A percentile compares a stretch with the other conserved stretches of the same genome.
Conservation (phyloP, 1,284 basidiomycete genomes). For the Papiliotrema nemorosa region DNA sequence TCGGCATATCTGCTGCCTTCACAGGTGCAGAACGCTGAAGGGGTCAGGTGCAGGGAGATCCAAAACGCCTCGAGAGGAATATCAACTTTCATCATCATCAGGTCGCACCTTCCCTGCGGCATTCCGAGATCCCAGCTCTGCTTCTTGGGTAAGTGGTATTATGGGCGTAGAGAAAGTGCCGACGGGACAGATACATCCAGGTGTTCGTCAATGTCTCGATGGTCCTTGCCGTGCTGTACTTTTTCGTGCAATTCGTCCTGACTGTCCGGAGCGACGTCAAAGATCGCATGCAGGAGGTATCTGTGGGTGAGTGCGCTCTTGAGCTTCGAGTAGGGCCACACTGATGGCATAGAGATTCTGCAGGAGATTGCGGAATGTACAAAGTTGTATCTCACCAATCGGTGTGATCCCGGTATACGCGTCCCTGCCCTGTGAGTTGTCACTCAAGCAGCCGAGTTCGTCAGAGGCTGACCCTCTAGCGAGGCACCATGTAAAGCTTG, state of each 20-base stretch:
- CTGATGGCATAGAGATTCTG: constrained; percentile 62
- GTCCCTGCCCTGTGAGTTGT: constrained; percentile 71
- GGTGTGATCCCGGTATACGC: constrained; percentile 63
- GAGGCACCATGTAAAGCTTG: constrained; percentile 75
- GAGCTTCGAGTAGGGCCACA: background rate
- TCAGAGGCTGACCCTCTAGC: constrained; percentile 23
- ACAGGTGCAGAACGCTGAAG: too few species aligned
- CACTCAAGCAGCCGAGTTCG: background rate
- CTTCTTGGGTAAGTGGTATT: constrained; percentile 66
- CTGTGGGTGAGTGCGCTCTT: constrained; percentile 63
- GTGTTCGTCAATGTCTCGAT: constrained; percentile 92
- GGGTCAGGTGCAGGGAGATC: too few species aligned
- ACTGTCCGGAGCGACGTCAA: constrained; percentile 88
- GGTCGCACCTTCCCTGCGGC: constrained; percentile 35
- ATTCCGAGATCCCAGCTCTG: constrained; percentile 53
- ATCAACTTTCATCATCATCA: too few species aligned
- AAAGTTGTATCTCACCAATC: constrained; percentile 71
- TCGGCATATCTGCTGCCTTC: too few species aligned
- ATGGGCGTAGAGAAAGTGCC: constrained; percentile 11
- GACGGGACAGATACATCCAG: constrained; percentile 71
- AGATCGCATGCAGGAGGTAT: constrained; percentile 82
- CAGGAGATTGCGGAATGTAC: constrained; percentile 85
- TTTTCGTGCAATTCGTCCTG: constrained; percentile 77
- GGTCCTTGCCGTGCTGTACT: constrained; percentile 76
- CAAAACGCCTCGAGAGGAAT: too few species aligned